These are phyloP conservation scores for Heterobasidion occidentale DNA, from an alignment of 1,284 basidiomycete genomes.

Conservation along the genomic window DNA sequence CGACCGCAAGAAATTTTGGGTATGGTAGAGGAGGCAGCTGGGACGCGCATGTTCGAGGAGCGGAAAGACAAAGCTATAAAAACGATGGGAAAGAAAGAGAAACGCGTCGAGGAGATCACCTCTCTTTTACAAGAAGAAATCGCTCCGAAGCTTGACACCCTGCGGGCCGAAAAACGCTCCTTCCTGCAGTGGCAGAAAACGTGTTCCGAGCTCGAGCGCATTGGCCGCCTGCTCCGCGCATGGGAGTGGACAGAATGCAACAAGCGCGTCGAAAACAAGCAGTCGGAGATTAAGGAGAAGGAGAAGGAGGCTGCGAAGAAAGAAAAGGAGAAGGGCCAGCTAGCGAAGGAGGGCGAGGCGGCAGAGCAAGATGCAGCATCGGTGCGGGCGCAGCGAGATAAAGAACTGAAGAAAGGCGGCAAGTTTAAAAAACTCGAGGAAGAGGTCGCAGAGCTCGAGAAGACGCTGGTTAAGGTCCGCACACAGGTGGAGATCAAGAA, in stretches of 20 bases:
- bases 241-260: constrained; percentile 78
- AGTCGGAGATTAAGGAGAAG: constrained; percentile 46
- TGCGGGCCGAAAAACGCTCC: constrained; percentile 85
- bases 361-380: constrained; percentile 52
- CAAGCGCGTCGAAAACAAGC: constrained; percentile 36
- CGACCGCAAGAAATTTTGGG: constrained; percentile 95
- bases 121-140: constrained; percentile 85
- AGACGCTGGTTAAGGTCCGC: constrained; percentile 77
- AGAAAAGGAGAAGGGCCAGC: constrained; percentile 42
- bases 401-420: constrained; percentile 65
- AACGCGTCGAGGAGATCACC: constrained; percentile 88
- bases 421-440: constrained; percentile 75
- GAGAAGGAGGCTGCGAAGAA: constrained; percentile 38
- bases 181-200: constrained; percentile 92
- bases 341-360: constrained; percentile 36
- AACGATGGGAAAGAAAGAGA: constrained; percentile 98
- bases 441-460: constrained; percentile 66
- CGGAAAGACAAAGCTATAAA: constrained; percentile 96
- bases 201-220: constrained; percentile 83
- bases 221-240: constrained; percentile 79
- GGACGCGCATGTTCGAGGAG: constrained; percentile 99
- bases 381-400: constrained; percentile 57
- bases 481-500: constrained; percentile 86
- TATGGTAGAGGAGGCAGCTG: constrained; percentile 98
- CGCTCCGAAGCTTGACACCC: constrained; percentile 88